Base-by-base conservation (phyloP, 2,329 filamentous ascomycete species). In the Fusarium tanahbumbuense region DNA sequence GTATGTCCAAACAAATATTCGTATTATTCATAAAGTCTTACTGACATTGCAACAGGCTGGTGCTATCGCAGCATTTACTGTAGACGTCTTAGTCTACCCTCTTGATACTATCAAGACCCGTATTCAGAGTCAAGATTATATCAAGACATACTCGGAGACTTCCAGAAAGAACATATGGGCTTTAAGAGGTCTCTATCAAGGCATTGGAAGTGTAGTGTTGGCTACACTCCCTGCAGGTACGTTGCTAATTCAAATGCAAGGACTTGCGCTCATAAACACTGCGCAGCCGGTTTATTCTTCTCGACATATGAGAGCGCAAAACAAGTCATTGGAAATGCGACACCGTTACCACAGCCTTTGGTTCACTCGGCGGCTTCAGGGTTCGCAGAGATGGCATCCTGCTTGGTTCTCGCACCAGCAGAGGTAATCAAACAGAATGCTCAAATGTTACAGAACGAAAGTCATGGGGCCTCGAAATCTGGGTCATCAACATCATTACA, bases 391-490 rank as follows among this genome's bases (percentile, higher is more conserved):
- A 87, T 94, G 72, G 92, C 93, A 5, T 94, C 93, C 8, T 97
- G 94, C 77, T 85, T 93, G 22, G 92, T 97, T 65, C 87, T 97
- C 37, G 95, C 94, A 0, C 94, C 94, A 0, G 93, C 93, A 16
- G 94, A 97, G 78, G 93, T 97, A 10, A 88, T 97, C 68, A 97
- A 98, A 82, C 94, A 97, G 78, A 97, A 97, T 79, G 93, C 94
- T 0, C 94, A 97, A 79, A 94, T 97, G 87, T 84, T 96, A 1
- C 83, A 75, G 32, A 75, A 67, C 18, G 72, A 62, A 66, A 62
- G 45, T 69, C 41, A 40, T 37, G 40, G 68, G 23, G 71, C 63
- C 18, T 54, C 34, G 42, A 41, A 27, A 32, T 56, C 48, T 30
- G 54, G 56, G 11, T 56, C 67, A 22, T 82, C 81, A 7, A 84